A percentile compares a stretch with the other conserved stretches of the same genome.
phyloP scores from a whole-genome alignment of 768 basidiomycete genomes.

The Trametes punicea region DNA sequence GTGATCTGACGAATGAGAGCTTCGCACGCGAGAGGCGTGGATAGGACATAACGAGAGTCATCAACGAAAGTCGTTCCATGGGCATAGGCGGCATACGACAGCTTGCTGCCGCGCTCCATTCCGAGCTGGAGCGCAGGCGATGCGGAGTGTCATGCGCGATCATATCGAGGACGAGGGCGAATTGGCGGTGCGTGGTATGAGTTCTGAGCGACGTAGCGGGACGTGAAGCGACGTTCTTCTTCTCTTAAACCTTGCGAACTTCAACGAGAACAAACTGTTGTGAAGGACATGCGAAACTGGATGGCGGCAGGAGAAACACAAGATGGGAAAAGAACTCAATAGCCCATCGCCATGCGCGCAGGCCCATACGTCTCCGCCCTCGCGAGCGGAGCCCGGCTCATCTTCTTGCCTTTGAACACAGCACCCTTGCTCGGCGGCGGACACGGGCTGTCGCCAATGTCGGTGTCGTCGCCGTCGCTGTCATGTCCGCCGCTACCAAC shows the following conservation, averaged over 20 bases:
- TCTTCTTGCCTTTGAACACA: constrained; percentile 56
- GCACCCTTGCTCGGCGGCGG: constrained; percentile 66
- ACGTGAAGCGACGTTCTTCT: constrained; percentile 1
- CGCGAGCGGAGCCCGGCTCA: constrained; percentile 44
- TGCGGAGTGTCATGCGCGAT: not conserved
- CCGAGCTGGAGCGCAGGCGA: not conserved
- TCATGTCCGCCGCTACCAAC: constrained; percentile 59
- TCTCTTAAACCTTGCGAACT: not conserved
- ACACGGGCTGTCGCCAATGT: constrained; percentile 85
- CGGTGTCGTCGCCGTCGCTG: constrained; percentile 72
- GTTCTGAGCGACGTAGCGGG: not conserved
- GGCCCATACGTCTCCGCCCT: constrained; percentile 73
- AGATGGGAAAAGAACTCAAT: constrained; percentile 9
- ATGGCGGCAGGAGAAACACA: not conserved
- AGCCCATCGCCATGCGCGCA: constrained; percentile 43
- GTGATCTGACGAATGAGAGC: constrained; percentile 12
- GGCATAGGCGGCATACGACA: constrained; percentile 15
- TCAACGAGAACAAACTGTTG: not conserved
- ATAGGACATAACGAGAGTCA: constrained; percentile 23
- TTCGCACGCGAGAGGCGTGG: constrained; percentile 4
- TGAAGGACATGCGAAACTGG: not conserved
- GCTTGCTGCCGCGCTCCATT: too few species aligned
- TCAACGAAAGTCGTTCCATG: constrained; percentile 20
- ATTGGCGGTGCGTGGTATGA: not conserved
- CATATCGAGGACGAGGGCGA: constrained; percentile 5